phyloP scores from a whole-genome alignment of 1,139 yeast genomes.

The Protomyces inundatus region DNA sequence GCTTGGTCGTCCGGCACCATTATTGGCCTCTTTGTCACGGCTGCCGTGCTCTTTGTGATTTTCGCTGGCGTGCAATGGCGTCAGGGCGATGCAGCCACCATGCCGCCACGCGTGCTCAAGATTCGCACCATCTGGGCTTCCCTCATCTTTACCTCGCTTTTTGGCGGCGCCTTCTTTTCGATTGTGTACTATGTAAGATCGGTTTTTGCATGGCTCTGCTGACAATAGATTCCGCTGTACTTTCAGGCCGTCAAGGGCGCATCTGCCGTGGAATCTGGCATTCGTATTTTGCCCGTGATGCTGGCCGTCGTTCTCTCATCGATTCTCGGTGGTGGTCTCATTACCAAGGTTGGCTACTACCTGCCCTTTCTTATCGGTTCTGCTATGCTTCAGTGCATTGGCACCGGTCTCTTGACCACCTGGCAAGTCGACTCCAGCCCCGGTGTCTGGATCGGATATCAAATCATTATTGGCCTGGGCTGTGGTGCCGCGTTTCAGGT shows the following conservation, averaged over 20 bases:
- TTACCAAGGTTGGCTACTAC: constrained; percentile 47
- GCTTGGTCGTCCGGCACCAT: constrained; percentile 56
- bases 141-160: constrained; percentile 41
- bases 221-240: constrained; percentile 45
- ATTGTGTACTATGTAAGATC: constrained; percentile 40
- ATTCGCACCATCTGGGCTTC: constrained; percentile 44
- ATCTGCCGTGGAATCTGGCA: constrained; percentile 54
- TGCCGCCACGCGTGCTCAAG: constrained; percentile 45
- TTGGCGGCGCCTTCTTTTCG: constrained; percentile 48
- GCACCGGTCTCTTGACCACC: constrained; percentile 50
- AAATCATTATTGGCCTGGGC: constrained; percentile 53
- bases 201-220: not conserved
- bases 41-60: constrained; percentile 44
- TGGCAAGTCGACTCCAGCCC: constrained; percentile 42
- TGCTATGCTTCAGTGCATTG: constrained; percentile 47
- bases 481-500: constrained; percentile 54
- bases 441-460: constrained; percentile 48
- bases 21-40: constrained; percentile 51
- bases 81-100: constrained; percentile 47
- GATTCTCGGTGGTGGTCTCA: constrained; percentile 46
- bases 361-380: constrained; percentile 49
- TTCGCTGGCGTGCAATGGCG: constrained; percentile 50
- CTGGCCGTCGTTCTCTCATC: constrained; percentile 51
- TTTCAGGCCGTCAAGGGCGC: constrained; percentile 51
- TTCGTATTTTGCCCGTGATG: constrained; percentile 53